Evolutionary conservation across 257 asterid species (phyloP), one percentile per base, ranked within the genome.

Genomic region (Avicennia marina): DNA sequence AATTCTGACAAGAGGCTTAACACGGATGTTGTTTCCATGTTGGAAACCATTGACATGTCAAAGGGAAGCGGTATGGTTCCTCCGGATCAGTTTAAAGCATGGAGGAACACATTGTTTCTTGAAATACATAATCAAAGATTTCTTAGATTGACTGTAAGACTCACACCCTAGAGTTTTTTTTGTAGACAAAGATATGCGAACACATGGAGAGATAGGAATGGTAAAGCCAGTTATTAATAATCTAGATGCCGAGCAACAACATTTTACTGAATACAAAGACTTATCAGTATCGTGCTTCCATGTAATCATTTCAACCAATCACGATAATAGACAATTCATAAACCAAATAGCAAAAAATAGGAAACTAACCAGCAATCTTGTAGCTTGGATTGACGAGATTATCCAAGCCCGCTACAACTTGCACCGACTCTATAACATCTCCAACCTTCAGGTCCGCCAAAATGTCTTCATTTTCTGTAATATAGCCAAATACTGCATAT

Each of bases 401-500:
- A 62, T 93, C 95, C 65, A 89, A 56, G 56, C 99, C 99, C 15
- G 94, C 75, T 11, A 89, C 93, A 42, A 93, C 95, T 66, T 93
- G 89, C 58, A 86, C 39, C 0, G 97, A 89, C 79, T 93, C 97
- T 51, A 89, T 86, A 48, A 89, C 95, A 53, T 93, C 99, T 58
- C 99, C 99, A 41, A 93, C 99, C 78, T 93, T 93, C 4, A 93
- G 72, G 49, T 93, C 99, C 12, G 99, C 99, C 78, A 93, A 64
- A 58, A 78, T 59, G 42, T 89, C 96, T 74, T 93, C 91, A 10
- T 89, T 89, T 57, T 89, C 73, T 1, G 94, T 89, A 48, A 93
- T 79, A 15, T 84, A 93, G 36, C 99, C 97, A 6, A 93, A 86
- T 41, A 93, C 99, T 0, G 99, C 66, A 26, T 93, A 93, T 4